Conservation (phyloP, 371 early-diverging fungal species). For the Syncephalastrum racemosum region DNA sequence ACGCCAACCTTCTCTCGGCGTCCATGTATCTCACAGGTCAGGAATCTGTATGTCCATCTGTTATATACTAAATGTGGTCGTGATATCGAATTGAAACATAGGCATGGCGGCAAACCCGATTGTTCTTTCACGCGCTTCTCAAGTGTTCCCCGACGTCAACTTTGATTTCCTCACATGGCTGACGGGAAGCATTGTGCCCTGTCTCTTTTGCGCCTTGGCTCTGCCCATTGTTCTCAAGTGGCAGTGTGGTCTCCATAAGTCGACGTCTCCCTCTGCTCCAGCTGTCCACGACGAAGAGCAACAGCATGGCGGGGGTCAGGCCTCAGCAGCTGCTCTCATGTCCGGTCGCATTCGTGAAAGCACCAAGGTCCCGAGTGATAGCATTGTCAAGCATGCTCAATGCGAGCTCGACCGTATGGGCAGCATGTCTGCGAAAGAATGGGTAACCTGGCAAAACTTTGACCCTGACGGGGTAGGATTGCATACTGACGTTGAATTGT, state of each 20-base stretch:
- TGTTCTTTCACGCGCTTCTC: constrained; percentile 50
- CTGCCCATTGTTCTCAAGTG: constrained; percentile 44
- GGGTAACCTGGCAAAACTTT: constrained; percentile 23
- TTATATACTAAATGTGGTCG: too few species aligned
- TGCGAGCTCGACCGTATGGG: constrained; percentile 38
- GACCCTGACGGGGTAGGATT: not conserved
- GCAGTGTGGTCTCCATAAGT: constrained; percentile 22
- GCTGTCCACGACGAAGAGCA: constrained; percentile 18
- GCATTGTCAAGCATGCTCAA: constrained; percentile 31
- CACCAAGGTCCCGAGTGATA: constrained; percentile 9
- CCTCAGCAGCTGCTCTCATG: constrained; percentile 4
- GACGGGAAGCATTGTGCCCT: constrained; percentile 57
- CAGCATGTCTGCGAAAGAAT: constrained; percentile 38
- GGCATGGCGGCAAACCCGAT: constrained; percentile 75
- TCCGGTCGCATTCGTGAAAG: not conserved
- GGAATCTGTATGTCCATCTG: not conserved
- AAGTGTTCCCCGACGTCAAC: constrained; percentile 50
- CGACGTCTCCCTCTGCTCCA: too few species aligned
- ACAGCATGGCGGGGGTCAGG: not conserved
- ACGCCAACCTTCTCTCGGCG: constrained; percentile 66
- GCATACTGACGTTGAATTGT: constrained; percentile 5
- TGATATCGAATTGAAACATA: constrained; percentile 2
- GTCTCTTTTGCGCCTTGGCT: constrained; percentile 32
- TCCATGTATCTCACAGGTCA: constrained; percentile 64
- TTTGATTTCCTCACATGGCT: constrained; percentile 65